A percentile compares a stretch with the other conserved stretches of the same genome.
These are phyloP conservation scores for Nakazawaea sp. DNA, from an alignment of 805 yeast genomes.

Conservation along the genomic window DNA sequence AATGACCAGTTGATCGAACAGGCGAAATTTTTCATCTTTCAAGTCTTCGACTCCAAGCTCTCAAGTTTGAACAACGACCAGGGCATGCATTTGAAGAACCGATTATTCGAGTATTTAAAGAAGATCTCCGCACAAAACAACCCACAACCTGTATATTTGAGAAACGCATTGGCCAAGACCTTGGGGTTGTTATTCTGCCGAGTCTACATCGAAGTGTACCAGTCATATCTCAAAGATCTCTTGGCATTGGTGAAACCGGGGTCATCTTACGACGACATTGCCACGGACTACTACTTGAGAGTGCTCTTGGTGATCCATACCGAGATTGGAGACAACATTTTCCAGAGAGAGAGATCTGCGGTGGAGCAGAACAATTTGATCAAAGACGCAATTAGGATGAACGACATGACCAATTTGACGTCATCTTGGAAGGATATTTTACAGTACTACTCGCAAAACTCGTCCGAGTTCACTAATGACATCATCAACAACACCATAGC, in stretches of 20 bases:
- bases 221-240: constrained; percentile 43
- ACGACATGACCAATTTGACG: constrained; percentile 65
- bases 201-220: constrained; percentile 42
- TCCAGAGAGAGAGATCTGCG: constrained; percentile 56
- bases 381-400: constrained; percentile 75
- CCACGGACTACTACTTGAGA: constrained; percentile 68
- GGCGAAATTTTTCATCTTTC: constrained; percentile 60
- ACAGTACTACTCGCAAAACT: constrained; percentile 22
- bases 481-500: constrained; percentile 52
- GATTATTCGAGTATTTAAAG: constrained; percentile 39
- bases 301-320: constrained; percentile 71
- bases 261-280: constrained; percentile 31
- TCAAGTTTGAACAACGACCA: constrained; percentile 38
- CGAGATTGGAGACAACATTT: constrained; percentile 90
- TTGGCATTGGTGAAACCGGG: constrained; percentile 27
- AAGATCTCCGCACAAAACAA: constrained; percentile 16
- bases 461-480: constrained; percentile 26
- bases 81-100: constrained; percentile 35
- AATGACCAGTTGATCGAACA: constrained; percentile 35
- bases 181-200: constrained; percentile 44
- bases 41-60: constrained; percentile 57
- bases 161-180: constrained; percentile 53
- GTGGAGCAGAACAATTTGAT: constrained; percentile 62
- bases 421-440: constrained; percentile 62
- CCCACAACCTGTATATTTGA: constrained; percentile 34